Percentiles rank a stretch among this genome's conserved stretches.
Conservation (phyloP, 106 monocot species). For the Triglochin maritima region DNA sequence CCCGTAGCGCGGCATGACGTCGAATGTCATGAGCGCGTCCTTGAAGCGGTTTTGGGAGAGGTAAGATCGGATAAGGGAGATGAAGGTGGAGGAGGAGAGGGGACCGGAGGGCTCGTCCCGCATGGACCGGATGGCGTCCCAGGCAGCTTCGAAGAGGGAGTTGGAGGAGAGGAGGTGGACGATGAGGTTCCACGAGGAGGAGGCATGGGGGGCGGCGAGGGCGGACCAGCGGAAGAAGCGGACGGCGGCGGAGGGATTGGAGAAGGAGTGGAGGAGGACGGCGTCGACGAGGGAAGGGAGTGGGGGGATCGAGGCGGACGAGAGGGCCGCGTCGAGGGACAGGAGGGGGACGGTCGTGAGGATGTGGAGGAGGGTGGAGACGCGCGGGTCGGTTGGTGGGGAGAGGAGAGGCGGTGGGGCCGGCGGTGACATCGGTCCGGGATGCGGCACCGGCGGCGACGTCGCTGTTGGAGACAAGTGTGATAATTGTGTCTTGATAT, state of each 20-base stretch:
- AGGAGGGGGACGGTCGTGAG: conserved; percentile 16
- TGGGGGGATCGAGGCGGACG: conserved; percentile 27
- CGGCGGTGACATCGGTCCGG: too few relatives aligned
- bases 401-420: neutral
- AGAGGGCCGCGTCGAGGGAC: conserved; percentile 35
- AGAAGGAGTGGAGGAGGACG: conserved; percentile 37
- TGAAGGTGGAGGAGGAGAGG: conserved; percentile 54
- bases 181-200: conserved; percentile 57
- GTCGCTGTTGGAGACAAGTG: too few relatives aligned
- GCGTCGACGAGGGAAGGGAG: conserved; percentile 37
- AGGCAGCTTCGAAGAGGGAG: conserved; percentile 64
- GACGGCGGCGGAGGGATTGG: conserved; percentile 43
- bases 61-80: conserved; percentile 54
- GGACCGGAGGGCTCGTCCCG: conserved; percentile 19
- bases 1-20: conserved; percentile 80
- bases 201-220: conserved; percentile 24
- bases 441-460: too few relatives aligned
- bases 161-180: conserved; percentile 70
- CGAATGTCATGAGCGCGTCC: conserved; percentile 69
- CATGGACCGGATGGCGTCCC: conserved; percentile 83
- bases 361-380: conserved; percentile 36
- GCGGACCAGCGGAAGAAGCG: conserved; percentile 75
- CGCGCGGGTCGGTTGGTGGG: conserved; percentile 27
- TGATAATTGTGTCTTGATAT: too few relatives aligned
- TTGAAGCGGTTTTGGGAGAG: conserved; percentile 41